Base-by-base conservation (phyloP, 2,329 filamentous ascomycete species). In the Hypoxylon sp. region DNA sequence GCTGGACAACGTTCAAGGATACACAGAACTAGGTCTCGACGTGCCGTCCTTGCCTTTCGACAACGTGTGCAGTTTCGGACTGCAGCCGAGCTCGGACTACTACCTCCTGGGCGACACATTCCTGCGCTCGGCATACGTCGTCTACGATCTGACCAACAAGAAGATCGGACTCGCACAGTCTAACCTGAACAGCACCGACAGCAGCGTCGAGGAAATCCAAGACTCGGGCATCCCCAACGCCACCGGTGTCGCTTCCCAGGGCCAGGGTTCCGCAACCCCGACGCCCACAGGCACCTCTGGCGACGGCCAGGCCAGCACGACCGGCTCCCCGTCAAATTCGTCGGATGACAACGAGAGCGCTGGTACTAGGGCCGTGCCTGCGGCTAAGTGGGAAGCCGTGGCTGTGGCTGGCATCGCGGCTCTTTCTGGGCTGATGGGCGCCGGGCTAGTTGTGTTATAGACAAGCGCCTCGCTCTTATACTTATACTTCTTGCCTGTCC, bases 101-200 rank as follows among this genome's bases (percentile, higher is more conserved):
- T 79, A 77, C 21, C 72, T 81, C 11, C 74, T 81, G 2, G 79
- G 79, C 40, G 79, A 80, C 65, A 78, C 76, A 3, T 81, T 82
- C 62, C 67, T 81, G 45, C 75, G 79, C 13, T 76, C 74, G 23
- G 78, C 78, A 9, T 85, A 85, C 67, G 80, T 83, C 47, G 82
- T 84, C 50, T 84, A 83, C 68, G 81, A 85, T 64, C 69, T 84
- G 37, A 74, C 73, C 50, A 78, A 82, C 70, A 67, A 79, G 64
- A 72, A 81, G 71, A 74, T 86, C 50, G 81, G 74, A 55, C 67
- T 85, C 3, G 82, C 81, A 10, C 82, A 82, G 72, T 77, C 83
- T 45, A 83, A 82, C 62, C 68, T 82, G 49, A 80, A 81, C 67
- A 73, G 73, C 58, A 78, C 75, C 24, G 67, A 71, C 18, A 76